Evolutionary conservation across 805 yeast genomes (phyloP), one percentile per base, ranked within the genome.

Genomic region (Candida wancherniae): DNA sequence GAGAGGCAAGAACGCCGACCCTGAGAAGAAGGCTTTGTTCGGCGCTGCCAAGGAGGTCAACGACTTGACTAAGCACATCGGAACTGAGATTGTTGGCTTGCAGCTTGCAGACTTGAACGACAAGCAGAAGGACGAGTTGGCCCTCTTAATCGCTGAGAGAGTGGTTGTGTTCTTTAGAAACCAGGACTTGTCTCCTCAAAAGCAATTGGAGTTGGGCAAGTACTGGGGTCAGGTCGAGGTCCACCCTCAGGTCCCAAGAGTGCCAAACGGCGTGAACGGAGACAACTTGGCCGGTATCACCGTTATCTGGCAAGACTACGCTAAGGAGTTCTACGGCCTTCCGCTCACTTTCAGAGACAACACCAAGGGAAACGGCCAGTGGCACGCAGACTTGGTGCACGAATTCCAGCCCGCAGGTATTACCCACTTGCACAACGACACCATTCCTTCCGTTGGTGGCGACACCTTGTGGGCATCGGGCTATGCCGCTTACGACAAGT

Each of bases 381-480:
- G 48, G 47, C 80, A 73, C 57, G 63, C 76, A 6, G 79, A 73
- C 47, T 59, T 75, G 30, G 68, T 68, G 24, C 77, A 73, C 44
- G 80, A 75, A 55, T 57, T 59, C 26, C 73, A 71, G 34, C 79
- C 80, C 5, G 71, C 80, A 2, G 77, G 75, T 14, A 57, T 68
- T 41, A 73, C 81, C 4, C 71, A 67, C 39, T 58, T 77, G 43
- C 73, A 73, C 42, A 59, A 68, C 46, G 75, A 73, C 44, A 58
- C 73, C 12, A 61, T 69, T 17, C 75, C 77, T 6, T 46, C 47
- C 1, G 64, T 63, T 18, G 79, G 79, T 28, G 79, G 79, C 37
- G 79, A 74, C 48, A 74, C 79, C 10, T 40, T 59, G n/a, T 73
- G 76, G 75, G 50, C 71, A 4, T 67, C 75, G 23, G 77, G 78